phyloP scores from a whole-genome alignment of 805 yeast species.

The Diddensiella santjacobensis region DNA sequence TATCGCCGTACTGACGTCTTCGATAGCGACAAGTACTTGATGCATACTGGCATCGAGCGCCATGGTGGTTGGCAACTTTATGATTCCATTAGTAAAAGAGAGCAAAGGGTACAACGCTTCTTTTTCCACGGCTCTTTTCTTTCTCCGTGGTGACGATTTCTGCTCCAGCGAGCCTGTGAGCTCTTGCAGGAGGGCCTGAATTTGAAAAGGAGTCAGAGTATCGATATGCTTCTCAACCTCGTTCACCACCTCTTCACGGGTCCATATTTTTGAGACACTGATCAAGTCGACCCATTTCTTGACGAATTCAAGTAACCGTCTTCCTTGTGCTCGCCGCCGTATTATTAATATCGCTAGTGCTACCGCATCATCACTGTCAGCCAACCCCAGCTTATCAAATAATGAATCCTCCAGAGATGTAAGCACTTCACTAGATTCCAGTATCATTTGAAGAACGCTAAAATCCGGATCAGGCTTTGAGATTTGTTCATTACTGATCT shows the following conservation, averaged over 20 bases:
- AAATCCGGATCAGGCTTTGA: constrained; percentile 1
- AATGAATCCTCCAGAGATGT: neutral
- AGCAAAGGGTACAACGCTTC: neutral
- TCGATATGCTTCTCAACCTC: constrained; percentile 12
- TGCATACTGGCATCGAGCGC: neutral
- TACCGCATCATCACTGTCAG: neutral
- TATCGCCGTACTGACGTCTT: neutral
- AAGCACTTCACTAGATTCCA: constrained; percentile 6
- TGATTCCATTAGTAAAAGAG: neutral
- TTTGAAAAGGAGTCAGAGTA: constrained; percentile 9
- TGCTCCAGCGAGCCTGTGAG: neutral
- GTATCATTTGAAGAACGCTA: constrained; percentile 1
- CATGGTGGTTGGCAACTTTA: neutral
- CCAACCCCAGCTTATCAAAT: constrained; percentile 3
- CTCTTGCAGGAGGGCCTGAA: constrained; percentile 10
- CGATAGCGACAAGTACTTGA: neutral
- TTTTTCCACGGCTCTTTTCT: neutral
- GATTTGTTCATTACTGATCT: neutral
- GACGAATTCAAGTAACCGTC: constrained; percentile 9
- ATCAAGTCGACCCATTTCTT: constrained; percentile 5
- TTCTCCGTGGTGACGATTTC: neutral
- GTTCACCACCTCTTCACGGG: constrained; percentile 1
- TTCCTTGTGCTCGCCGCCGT: neutral
- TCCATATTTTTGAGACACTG: constrained; percentile 1
- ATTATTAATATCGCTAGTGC: constrained; percentile 2